Base-by-base conservation (phyloP, 179 eudicot species). In the Beta macrorhiza region DNA sequence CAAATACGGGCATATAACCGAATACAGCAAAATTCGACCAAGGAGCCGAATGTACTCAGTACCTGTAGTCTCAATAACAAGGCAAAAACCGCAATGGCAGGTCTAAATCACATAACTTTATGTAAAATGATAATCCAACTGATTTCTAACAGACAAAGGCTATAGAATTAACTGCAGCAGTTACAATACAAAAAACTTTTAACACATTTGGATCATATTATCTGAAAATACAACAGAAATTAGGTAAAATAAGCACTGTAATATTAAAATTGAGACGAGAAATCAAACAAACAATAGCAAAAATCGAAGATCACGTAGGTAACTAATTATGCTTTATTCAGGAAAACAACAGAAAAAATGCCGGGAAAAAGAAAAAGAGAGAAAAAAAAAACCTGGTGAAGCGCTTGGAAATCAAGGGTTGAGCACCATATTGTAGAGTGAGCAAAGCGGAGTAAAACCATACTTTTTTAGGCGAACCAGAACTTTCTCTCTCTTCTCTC, bases 361-460 rank as follows among this genome's bases (percentile, higher is more conserved):
- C 0, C 62, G 16, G 1, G 32, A 1, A 29, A 29, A 29, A 29
- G 61, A 22, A 51, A 14, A 16, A 37, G 32, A 45, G 32, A 25
- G 57, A 22, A 2, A 19, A 51, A 14, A 12, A 72, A 17, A 55
- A 88, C 97, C 91, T 74, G 83, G 76, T 84, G 90, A 84, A 92
- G 49, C 97, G 97, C 68, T 92, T 92, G 79, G 97, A 89, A 86
- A 92, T 92, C 78, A 92, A 79, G 67, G 97, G 97, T 73, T 92
- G 97, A 82, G 89, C 88, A 19, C 97, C 97, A 76, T 92, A 92
- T 81, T 91, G 97, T 20, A 92, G 80, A 32, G 93, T 89, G 70
- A 92, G 91, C 11, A 92, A 81, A 69, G 88, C 85, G 14, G 93
- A 92, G 80, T 83, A 92, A 32, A 91, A 63, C 90, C 87, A 86